A percentile compares a stretch with the other conserved stretches of the same genome.
Conservation (phyloP, 371 early-diverging fungal genomes). For the Mucor plumbeus region DNA sequence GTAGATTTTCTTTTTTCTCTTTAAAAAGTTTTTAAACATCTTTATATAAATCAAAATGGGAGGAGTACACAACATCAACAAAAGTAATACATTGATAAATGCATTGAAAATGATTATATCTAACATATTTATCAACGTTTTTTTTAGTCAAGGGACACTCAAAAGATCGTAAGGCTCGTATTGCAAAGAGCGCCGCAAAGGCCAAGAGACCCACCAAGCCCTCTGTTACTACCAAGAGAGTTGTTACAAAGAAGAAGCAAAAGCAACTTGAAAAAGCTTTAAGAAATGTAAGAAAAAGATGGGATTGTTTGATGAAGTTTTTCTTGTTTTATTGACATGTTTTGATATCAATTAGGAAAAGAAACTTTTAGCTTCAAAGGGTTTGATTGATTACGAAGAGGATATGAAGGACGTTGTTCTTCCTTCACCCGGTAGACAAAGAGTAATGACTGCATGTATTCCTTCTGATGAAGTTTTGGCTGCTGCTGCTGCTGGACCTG, state of each 20-base stretch:
- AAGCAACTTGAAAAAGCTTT: conserved; percentile 46
- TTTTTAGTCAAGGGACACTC: conserved; percentile 30
- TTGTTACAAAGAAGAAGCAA: conserved; percentile 53
- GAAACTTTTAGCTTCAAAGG: conserved; percentile 38
- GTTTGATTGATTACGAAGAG: conserved; percentile 49
- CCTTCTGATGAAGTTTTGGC: conserved; percentile 44
- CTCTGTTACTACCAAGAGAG: conserved; percentile 30
- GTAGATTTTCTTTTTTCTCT: conserved; percentile 6
- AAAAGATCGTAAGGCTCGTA: conserved; percentile 20
- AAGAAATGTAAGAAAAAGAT: conserved; percentile 34
- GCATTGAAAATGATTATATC: not conserved
- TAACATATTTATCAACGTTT: not conserved
- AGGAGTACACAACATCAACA: conserved; percentile 35
- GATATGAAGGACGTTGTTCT: conserved; percentile 51
- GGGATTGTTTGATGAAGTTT: not conserved
- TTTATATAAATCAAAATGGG: conserved; percentile 22
- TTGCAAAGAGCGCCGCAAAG: conserved; percentile 27
- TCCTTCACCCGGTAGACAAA: conserved; percentile 35
- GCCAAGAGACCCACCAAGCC: conserved; percentile 20
- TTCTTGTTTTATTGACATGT: not conserved
- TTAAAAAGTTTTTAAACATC: conserved; percentile 11
- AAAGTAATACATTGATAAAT: conserved; percentile 12
- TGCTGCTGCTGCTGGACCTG: conserved; percentile 53
- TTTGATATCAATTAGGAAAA: conserved; percentile 35
- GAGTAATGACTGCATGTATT: conserved; percentile 39